Evolutionary conservation across 2,329 filamentous ascomycete genomes (phyloP), one percentile per base, ranked within the genome.

Genomic region (Ramularia collo-cygni): DNA sequence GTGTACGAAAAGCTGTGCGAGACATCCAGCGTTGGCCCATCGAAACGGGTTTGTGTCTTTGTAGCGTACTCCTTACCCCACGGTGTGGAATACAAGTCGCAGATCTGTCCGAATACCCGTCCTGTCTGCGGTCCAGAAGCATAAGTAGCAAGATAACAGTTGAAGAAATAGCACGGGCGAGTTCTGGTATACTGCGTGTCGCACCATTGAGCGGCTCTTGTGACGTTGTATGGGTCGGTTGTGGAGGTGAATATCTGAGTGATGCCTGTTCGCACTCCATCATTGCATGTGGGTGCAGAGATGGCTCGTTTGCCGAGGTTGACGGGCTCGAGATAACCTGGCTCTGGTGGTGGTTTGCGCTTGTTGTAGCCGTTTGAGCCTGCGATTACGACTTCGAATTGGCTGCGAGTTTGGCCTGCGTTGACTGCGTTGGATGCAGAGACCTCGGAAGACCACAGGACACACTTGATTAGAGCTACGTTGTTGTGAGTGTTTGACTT

Each of bases 361-460:
- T 28, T 39, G 19, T 15, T 34, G 31, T 38, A 38, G 16, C 39
- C 66, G 37, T 69, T 67, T 19, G 60, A 65, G 14, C 63, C 67
- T 13, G 65, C 58, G 37, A 69, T 64, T 28, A 62, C 58, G 28
- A 68, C 62, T 10, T 58, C 49, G 59, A 69, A 58, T 8, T 50
- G 19, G 18, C 45, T 48, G 12, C 61, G 55, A 37, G 40, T 57
- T 46, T 64, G 52, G 18, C 61, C 63, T 2, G 29, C 35, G 47
- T 65, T 66, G 30, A 39, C 58, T 3, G 60, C 60, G 13, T 54
- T 59, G 3, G 38, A 45, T 3, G 47, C 36, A 8, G 43, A 41
- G 28, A 63, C 45, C 12, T 28, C 19, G 33, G 27, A 3, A 45
- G 43, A 4, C 56, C 58, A 64, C 24, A 56, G 51, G 5, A 57